phyloP scores from a whole-genome alignment of 2,329 filamentous ascomycete genomes.

The Phaeosphaeriaceae sp. region DNA sequence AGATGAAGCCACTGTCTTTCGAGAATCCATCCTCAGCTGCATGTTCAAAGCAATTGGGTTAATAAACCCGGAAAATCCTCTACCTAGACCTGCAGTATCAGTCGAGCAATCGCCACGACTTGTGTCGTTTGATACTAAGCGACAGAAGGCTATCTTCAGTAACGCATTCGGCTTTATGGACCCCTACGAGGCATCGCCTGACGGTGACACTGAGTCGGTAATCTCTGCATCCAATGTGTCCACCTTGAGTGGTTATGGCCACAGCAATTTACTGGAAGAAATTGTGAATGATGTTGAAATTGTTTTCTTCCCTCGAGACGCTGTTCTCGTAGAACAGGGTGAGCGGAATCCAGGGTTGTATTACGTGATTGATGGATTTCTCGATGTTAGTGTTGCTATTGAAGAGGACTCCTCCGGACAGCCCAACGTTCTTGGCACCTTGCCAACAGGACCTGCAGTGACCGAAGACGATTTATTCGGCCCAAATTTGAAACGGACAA shows the following conservation, averaged over 20 bases:
- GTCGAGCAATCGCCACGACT: constrained; percentile 85
- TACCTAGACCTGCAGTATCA: constrained; percentile 69
- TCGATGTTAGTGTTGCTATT: constrained; percentile 87
- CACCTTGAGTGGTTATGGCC: constrained; percentile 61
- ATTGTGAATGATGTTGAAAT: constrained; percentile 94
- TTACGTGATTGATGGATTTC: constrained; percentile 95
- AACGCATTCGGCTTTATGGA: constrained; percentile 95
- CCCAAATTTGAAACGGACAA: constrained; percentile 31
- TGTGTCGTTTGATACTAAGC: constrained; percentile 80
- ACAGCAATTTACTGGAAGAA: constrained; percentile 75
- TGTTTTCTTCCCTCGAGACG: constrained; percentile 94
- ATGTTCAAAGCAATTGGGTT: constrained; percentile 95
- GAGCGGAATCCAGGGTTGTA: constrained; percentile 96
- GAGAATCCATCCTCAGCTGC: constrained; percentile 89
- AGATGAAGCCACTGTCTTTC: constrained; percentile 87
- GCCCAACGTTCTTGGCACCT: constrained; percentile 52
- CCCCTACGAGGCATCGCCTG: constrained; percentile 75
- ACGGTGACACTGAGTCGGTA: constrained; percentile 87
- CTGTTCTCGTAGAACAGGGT: constrained; percentile 93
- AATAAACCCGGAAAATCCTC: constrained; percentile 68
- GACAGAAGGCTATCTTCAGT: constrained; percentile 78
- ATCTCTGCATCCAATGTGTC: constrained; percentile 59
- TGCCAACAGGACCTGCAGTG: constrained; percentile 41
- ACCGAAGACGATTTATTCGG: constrained; percentile 47
- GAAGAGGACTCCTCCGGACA: constrained; percentile 62